A percentile compares a stretch with the other conserved stretches of the same genome.
Evolutionary conservation across 2,329 filamentous ascomycete genomes (phyloP).

Genomic region (Aspergillus carbonarius): DNA sequence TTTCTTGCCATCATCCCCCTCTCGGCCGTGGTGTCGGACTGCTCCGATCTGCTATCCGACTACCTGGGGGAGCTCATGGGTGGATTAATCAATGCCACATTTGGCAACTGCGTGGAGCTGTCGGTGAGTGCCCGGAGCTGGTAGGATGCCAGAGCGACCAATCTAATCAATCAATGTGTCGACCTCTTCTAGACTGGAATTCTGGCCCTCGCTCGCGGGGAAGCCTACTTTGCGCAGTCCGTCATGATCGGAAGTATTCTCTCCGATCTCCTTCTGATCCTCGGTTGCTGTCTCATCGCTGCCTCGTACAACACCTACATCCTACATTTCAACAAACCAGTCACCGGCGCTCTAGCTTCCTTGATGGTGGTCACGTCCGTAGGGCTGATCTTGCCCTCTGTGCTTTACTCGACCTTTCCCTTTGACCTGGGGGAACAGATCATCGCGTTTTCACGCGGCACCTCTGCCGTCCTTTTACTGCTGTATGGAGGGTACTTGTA

Average conservation of each 20-base stretch:
- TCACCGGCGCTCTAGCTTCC: constrained; percentile 49
- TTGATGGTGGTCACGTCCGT: constrained; percentile 69
- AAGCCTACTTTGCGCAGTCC: constrained; percentile 85
- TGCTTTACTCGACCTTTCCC: constrained; percentile 61
- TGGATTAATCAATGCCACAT: constrained; percentile 58
- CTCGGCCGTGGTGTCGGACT: constrained; percentile 56
- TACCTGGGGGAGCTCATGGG: constrained; percentile 57
- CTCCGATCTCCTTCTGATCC: constrained; percentile 77
- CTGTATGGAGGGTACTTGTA: constrained; percentile 69
- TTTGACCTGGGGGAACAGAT: constrained; percentile 51
- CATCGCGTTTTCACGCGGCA: constrained; percentile 67
- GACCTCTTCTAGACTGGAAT: constrained; percentile 61
- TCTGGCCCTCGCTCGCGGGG: constrained; percentile 72
- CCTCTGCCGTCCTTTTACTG: constrained; percentile 65
- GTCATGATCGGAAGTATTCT: constrained; percentile 89
- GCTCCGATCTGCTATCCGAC: constrained; percentile 56
- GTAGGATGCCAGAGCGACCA: no score
- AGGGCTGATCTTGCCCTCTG: constrained; percentile 69
- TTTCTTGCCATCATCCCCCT: constrained; percentile 67
- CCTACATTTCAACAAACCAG: constrained; percentile 49
- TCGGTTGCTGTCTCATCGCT: constrained; percentile 70
- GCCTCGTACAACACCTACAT: constrained; percentile 66
- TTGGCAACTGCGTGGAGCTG: constrained; percentile 60
- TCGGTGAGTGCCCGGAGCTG: constrained; percentile 56
- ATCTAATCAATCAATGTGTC: not conserved